Evolutionary conservation across 2,329 filamentous ascomycete species (phyloP).

Genomic region (Botrytis deweyae): DNA sequence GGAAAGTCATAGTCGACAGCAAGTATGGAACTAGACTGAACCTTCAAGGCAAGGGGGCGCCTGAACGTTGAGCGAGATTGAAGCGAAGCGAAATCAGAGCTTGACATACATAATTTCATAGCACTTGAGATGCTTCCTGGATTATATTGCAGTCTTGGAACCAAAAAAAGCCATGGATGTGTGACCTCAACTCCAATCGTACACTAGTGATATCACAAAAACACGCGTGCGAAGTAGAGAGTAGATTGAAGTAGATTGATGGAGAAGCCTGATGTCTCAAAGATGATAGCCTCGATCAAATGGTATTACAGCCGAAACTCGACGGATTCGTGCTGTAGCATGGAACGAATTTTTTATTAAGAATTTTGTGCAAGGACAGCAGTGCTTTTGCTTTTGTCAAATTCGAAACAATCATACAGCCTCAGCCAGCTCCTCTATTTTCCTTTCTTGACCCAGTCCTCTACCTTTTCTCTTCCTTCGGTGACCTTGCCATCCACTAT

Average conservation of each 20-base stretch:
- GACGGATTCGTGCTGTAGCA: neutral
- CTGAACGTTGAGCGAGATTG: neutral
- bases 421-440: conserved; percentile 32
- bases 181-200: neutral
- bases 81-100: neutral
- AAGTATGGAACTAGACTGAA: neutral
- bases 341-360: neutral
- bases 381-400: neutral
- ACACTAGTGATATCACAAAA: neutral
- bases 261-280: neutral
- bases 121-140: neutral
- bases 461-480: conserved; percentile 71
- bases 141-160: neutral
- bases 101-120: too few relatives aligned
- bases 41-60: neutral
- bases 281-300: neutral
- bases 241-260: neutral
- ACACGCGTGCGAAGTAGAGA: neutral
- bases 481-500: conserved; percentile 81
- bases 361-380: conserved; percentile 11
- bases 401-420: neutral
- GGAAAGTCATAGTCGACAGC: too few relatives aligned
- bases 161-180: neutral
- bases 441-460: conserved; percentile 90
- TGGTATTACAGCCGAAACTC: neutral